Percentiles rank a stretch among this genome's conserved stretches.
phyloP scores from a whole-genome alignment of 2,329 filamentous ascomycete genomes.

The Leptographium radiaticola region DNA sequence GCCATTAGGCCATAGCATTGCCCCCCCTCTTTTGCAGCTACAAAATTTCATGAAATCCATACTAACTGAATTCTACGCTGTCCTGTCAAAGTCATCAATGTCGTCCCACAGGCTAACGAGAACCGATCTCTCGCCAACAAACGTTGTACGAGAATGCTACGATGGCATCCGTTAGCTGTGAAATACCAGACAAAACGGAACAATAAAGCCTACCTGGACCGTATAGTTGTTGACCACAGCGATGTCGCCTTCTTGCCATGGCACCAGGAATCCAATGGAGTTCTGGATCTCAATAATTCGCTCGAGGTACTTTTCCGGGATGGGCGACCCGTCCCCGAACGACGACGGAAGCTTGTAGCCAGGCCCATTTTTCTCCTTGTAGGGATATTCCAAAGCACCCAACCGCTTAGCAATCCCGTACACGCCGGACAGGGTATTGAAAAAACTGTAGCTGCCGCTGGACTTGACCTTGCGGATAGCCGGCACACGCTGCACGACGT shows the following conservation, averaged over 20 bases:
- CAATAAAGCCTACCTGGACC: too few relatives aligned
- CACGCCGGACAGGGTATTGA: constrained; percentile 8
- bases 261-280: constrained; percentile 7
- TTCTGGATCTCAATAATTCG: constrained; percentile 5
- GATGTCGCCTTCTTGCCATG: constrained; percentile 9
- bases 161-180: too few relatives aligned
- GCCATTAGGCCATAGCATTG: too few relatives aligned
- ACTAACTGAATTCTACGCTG: too few relatives aligned
- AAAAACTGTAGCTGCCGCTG: constrained; percentile 2
- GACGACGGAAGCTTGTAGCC: constrained; percentile 6
- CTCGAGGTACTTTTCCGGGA: constrained; percentile 6
- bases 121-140: too few relatives aligned
- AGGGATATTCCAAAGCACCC: constrained; percentile 4
- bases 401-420: constrained; percentile 4
- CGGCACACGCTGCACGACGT: constrained; percentile 7
- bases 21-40: too few relatives aligned
- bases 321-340: constrained; percentile 6
- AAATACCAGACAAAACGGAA: too few relatives aligned
- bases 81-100: too few relatives aligned
- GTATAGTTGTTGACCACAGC: constrained; percentile 9
- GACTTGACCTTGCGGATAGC: constrained; percentile 5
- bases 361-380: constrained; percentile 3
- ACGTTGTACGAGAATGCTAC: too few relatives aligned
- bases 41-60: too few relatives aligned
- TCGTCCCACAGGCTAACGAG: too few relatives aligned